Base-by-base conservation (phyloP, 805 yeast species). In the Saturnispora galanensis region DNA sequence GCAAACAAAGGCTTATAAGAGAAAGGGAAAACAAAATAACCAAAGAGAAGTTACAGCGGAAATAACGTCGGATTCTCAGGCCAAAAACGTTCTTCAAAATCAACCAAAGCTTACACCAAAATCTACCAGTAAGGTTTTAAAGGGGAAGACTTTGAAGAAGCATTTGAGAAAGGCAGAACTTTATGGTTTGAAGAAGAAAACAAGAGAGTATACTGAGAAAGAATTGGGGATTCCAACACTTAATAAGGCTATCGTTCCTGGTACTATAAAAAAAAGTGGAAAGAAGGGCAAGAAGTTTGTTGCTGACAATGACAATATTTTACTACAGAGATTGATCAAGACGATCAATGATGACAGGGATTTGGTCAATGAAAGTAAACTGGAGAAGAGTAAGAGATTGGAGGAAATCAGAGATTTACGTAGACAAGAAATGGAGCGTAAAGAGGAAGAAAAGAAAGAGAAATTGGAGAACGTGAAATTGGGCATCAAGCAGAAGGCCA, bases 361-460 rank as follows among this genome's bases (percentile, higher is more conserved):
- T 50, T 73, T 76, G 36, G 74, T 77, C 8, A 80, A 82, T 54
- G 96, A 89, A 57, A 83, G 95, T 53, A 93, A 88, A 64, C 69
- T 93, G 46, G 98, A 90, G 59, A 86, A 85, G 58, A 81, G 95
- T 0, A 77, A 85, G 58, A 80, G 95, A 63, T 70, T 93, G 39
- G 97, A 90, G 63, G 95, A 85, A 54, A 76, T 90, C 47, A 74
- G 98, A 57, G 96, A 87, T 37, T 68, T 87, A 52, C 86, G 84
- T 67, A 77, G 86, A 56, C 73, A 81, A 64, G 97, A 93, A 62
- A 76, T 90, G 52, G 97, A 90, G 60, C 70, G 82, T 59, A 83
- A 81, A 58, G 96, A 90, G 55, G 73, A 74, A 44, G 77, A 67
- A 31, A 86, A 87, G 66, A 66, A 71, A 48, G 73, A 70, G 45